These are phyloP conservation scores for Desmodesmus armatus DNA, from an alignment of 139 green algal genomes.

Conservation along the genomic window DNA sequence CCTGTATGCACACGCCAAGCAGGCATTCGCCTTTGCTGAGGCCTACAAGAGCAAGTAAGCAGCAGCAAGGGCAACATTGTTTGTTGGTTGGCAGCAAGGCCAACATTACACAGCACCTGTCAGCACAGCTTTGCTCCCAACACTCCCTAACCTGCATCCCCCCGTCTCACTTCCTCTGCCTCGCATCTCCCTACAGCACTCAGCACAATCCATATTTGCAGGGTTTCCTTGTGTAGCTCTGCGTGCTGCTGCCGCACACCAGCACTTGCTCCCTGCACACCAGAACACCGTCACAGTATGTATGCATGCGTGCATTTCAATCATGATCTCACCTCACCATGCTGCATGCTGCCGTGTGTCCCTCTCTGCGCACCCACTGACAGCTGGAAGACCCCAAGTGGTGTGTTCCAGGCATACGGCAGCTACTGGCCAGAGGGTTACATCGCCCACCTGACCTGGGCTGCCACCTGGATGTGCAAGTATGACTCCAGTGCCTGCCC, in stretches of 20 bases:
- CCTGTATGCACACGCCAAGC: slow-evolving; percentile 45
- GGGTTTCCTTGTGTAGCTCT: neutral
- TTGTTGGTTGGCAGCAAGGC: neutral
- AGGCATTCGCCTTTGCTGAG: slow-evolving; percentile 55
- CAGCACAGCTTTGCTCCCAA: too few relatives aligned
- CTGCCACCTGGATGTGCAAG: slow-evolving; percentile 46
- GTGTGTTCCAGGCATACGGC: slow-evolving; percentile 45
- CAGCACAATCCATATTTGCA: neutral
- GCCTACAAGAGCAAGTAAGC: slow-evolving; percentile 38
- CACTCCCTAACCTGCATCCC: too few relatives aligned
- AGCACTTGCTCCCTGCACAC: too few relatives aligned
- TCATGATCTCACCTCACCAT: too few relatives aligned
- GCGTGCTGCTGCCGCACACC: neutral
- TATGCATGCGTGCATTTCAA: neutral
- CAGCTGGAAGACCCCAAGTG: slow-evolving; percentile 20
- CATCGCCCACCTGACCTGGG: slow-evolving; percentile 35
- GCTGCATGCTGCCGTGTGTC: too few relatives aligned
- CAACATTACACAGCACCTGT: neutral
- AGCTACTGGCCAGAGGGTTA: slow-evolving; percentile 46
- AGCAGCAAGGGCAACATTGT: neutral
- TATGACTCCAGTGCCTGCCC: slow-evolving; percentile 8
- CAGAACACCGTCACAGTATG: neutral
- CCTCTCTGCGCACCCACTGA: too few relatives aligned
- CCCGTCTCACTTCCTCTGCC: too few relatives aligned
- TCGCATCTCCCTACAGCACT: too few relatives aligned